Conservation (phyloP, 1,284 basidiomycete genomes). For the Fomitopsis betulina region DNA sequence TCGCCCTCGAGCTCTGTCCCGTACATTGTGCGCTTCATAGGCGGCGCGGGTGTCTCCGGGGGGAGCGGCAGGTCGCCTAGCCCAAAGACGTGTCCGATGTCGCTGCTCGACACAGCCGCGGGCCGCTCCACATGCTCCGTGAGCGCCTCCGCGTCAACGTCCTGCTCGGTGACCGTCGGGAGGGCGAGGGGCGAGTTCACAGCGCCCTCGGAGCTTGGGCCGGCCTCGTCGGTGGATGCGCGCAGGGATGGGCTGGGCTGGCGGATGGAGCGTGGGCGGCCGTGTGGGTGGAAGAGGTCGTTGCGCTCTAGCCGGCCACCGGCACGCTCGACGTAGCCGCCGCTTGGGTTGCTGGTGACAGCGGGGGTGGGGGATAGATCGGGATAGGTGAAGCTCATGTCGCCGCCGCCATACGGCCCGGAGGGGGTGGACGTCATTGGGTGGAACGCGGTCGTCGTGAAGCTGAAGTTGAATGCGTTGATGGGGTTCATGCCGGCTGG, state of each 20-base stretch:
- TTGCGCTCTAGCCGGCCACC: slow-evolving; percentile 25
- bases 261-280: slow-evolving; percentile 13
- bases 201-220: slow-evolving; percentile 11
- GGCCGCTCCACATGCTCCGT: slow-evolving; percentile 1
- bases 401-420: slow-evolving; percentile 13
- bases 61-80: slow-evolving; percentile 21
- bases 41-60: slow-evolving; percentile 30
- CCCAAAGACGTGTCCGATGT: slow-evolving; percentile 21
- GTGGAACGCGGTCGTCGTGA: slow-evolving; percentile 31
- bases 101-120: slow-evolving; percentile 19
- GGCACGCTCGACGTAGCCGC: slow-evolving; percentile 25
- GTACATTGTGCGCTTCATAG: slow-evolving; percentile 67
- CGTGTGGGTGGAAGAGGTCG: slow-evolving; percentile 26
- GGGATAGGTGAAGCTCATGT: slow-evolving; percentile 51
- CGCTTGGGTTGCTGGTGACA: slow-evolving; percentile 12
- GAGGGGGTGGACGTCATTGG: slow-evolving; percentile 51
- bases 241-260: slow-evolving; percentile 7
- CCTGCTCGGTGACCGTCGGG: slow-evolving; percentile 16
- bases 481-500: slow-evolving; percentile 33
- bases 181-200: slow-evolving; percentile 18
- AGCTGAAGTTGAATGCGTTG: slow-evolving; percentile 42
- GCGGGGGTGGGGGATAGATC: slow-evolving; percentile 70
- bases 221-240: slow-evolving; percentile 4
- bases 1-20: slow-evolving; percentile 73
- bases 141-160: slow-evolving; percentile 4